These are phyloP conservation scores for Thraustochytrium sp. DNA, from an alignment of 352 stramenopile species.

Conservation along the genomic window DNA sequence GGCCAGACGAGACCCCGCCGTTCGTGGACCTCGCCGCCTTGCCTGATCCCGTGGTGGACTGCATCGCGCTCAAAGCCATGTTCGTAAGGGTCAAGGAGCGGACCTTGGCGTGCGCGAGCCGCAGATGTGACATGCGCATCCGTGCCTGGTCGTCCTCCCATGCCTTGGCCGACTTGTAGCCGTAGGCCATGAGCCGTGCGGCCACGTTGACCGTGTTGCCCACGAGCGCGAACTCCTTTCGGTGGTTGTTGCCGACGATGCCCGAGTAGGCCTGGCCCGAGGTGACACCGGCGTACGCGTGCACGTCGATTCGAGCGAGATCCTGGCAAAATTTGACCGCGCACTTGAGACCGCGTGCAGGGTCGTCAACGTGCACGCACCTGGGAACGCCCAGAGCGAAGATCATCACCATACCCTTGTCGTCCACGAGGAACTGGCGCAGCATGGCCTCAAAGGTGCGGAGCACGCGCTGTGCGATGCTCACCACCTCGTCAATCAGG, in stretches of 20 bases:
- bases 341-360: slow-evolving; percentile 74
- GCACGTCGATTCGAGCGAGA: slow-evolving; percentile 57
- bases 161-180: neutral
- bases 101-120: neutral
- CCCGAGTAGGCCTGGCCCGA: slow-evolving; percentile 82
- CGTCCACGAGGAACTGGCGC: slow-evolving; percentile 90
- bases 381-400: slow-evolving; percentile 80
- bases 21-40: too few relatives aligned
- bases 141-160: neutral
- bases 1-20: too few relatives aligned
- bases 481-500: slow-evolving; percentile 11
- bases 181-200: slow-evolving; percentile 71
- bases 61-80: too few relatives aligned
- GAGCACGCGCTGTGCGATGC: neutral
- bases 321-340: slow-evolving; percentile 57
- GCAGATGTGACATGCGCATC: neutral
- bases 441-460: slow-evolving; percentile 79
- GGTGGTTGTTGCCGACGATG: slow-evolving; percentile 77
- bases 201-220: slow-evolving; percentile 87
- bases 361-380: slow-evolving; percentile 81
- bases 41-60: too few relatives aligned
- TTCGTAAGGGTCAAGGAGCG: too few relatives aligned
- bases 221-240: slow-evolving; percentile 85
- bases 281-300: slow-evolving; percentile 77
- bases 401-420: slow-evolving; percentile 87